phyloP scores from a whole-genome alignment of 2,329 filamentous ascomycete species.

The Hypoxylon sp. region DNA sequence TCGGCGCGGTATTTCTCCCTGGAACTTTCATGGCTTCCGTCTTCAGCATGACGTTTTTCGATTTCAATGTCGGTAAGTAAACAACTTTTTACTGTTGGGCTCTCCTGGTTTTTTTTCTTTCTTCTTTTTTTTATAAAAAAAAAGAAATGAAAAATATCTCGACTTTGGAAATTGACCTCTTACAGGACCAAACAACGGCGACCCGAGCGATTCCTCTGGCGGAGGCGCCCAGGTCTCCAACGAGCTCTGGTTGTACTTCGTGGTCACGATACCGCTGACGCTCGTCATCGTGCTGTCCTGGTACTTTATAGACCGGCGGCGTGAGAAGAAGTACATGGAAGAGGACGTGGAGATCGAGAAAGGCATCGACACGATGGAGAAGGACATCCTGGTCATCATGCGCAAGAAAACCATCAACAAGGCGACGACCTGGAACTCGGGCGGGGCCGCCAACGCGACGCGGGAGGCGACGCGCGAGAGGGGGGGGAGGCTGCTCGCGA shows the following conservation, averaged over 20 bases:
- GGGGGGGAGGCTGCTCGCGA: background rate
- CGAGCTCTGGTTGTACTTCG: constrained; percentile 73
- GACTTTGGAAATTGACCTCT: constrained; percentile 12
- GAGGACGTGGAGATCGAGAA: constrained; percentile 66
- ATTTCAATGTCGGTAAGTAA: constrained; percentile 63
- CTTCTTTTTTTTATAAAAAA: background rate
- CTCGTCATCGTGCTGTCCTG: constrained; percentile 65
- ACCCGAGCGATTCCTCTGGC: constrained; percentile 41
- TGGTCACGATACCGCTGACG: constrained; percentile 69
- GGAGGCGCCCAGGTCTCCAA: constrained; percentile 60
- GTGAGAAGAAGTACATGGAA: constrained; percentile 60
- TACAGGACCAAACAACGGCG: constrained; percentile 23
- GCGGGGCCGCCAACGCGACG: background rate
- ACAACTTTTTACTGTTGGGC: background rate
- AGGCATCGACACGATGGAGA: constrained; percentile 68
- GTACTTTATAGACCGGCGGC: constrained; percentile 64
- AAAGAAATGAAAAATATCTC: too few relatives aligned
- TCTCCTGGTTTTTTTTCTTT: background rate
- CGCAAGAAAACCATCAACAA: constrained; percentile 68
- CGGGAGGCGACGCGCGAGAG: background rate
- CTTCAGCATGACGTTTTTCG: constrained; percentile 76
- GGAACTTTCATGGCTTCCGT: constrained; percentile 72
- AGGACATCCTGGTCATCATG: constrained; percentile 67
- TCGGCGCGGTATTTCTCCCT: constrained; percentile 72
- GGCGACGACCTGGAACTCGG: constrained; percentile 64